phyloP scores from a whole-genome alignment of 768 basidiomycete genomes.

The Agaricus subrufescens region DNA sequence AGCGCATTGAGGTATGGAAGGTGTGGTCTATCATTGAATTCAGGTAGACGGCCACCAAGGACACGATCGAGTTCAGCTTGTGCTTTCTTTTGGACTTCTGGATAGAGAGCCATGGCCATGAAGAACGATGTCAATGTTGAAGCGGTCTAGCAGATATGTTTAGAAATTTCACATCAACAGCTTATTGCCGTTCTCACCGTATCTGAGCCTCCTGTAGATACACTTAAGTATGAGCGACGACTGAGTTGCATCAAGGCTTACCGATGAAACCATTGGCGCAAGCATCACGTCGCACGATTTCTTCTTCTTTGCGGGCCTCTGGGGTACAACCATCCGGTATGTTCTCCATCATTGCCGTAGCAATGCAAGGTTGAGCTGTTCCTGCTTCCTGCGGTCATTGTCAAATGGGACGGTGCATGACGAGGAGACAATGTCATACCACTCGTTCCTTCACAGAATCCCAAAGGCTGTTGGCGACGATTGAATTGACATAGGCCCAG shows the following conservation, averaged over 20 bases:
- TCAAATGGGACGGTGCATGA: neutral
- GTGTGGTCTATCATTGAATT: constrained; percentile 15
- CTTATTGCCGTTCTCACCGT: constrained; percentile 1
- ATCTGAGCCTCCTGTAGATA: constrained; percentile 9
- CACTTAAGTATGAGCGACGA: neutral
- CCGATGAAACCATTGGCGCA: constrained; percentile 20
- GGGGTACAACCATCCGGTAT: constrained; percentile 13
- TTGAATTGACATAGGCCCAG: constrained; percentile 22
- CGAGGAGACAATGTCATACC: constrained; percentile 16
- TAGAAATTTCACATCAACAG: neutral
- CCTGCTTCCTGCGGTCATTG: neutral
- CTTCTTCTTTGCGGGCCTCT: constrained; percentile 13
- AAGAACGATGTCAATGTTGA: constrained; percentile 13
- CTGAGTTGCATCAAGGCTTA: constrained; percentile 1
- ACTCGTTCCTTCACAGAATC: constrained; percentile 21
- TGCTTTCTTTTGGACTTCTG: constrained; percentile 13
- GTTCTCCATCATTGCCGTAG: constrained; percentile 15
- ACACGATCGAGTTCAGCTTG: constrained; percentile 14
- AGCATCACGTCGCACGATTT: constrained; percentile 15
- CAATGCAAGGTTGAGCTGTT: constrained; percentile 10
- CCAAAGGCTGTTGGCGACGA: constrained; percentile 18
- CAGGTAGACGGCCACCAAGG: constrained; percentile 25
- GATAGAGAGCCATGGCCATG: constrained; percentile 15
- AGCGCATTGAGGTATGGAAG: constrained; percentile 31
- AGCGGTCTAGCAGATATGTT: constrained; percentile 8